phyloP scores from a whole-genome alignment of 169 alveolate genomes.

The Plasmodium inui region DNA sequence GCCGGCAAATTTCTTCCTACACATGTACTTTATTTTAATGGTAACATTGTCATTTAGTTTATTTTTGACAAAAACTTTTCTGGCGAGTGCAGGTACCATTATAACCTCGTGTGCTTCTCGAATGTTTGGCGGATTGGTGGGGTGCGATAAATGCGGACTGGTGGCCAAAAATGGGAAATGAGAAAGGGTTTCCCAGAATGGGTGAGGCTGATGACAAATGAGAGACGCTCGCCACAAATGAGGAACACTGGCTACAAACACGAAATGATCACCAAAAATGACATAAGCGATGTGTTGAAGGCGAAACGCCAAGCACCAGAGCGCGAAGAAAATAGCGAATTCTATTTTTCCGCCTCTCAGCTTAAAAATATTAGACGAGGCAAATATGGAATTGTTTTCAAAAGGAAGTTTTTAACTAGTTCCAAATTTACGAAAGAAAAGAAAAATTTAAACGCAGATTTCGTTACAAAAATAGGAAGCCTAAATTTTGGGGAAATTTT shows the following conservation, averaged over 20 bases:
- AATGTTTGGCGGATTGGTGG: neutral
- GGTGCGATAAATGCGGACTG: neutral
- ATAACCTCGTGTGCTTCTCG: neutral
- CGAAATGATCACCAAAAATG: neutral
- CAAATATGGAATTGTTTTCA: neutral
- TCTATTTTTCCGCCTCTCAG: neutral
- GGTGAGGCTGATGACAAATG: neutral
- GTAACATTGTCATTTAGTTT: slow-evolving; percentile 25
- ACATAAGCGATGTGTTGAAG: neutral
- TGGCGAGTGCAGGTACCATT: slow-evolving; percentile 51
- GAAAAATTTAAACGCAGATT: neutral
- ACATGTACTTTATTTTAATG: slow-evolving; percentile 40
- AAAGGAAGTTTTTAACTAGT: neutral
- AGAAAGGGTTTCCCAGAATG: neutral
- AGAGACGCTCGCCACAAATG: neutral
- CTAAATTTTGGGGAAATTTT: neutral
- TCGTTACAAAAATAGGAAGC: neutral
- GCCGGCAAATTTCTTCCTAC: slow-evolving; percentile 68
- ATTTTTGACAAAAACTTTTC: slow-evolving; percentile 18
- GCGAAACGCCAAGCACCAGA: neutral
- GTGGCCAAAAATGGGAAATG: neutral
- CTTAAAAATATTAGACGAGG: neutral
- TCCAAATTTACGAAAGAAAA: neutral
- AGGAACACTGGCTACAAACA: neutral
- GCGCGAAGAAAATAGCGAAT: neutral